phyloP scores from a whole-genome alignment of 2,329 filamentous ascomycete species.

The Pseudogymnoascus pannorum region DNA sequence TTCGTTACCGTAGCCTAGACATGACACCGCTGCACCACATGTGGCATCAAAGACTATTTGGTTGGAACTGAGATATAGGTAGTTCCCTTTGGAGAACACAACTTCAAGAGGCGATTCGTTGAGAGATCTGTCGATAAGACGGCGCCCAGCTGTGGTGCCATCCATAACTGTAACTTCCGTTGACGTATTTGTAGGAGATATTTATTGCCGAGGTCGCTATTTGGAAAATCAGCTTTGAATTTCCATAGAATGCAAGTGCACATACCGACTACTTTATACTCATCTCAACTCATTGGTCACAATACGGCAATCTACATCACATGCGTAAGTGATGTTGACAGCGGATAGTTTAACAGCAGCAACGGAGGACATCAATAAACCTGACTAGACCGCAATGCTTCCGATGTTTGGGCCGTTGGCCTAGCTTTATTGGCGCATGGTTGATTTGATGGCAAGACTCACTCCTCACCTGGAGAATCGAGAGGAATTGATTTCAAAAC shows the following conservation, averaged over 20 bases:
- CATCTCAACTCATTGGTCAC: not conserved
- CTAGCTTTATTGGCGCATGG: too few relatives aligned
- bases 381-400: not conserved
- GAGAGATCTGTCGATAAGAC: slow-evolving; percentile 24
- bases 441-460: too few relatives aligned
- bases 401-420: too few relatives aligned
- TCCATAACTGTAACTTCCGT: not conserved
- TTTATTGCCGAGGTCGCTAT: not conserved
- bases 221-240: not conserved
- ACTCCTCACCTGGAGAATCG: too few relatives aligned
- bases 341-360: not conserved
- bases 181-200: not conserved
- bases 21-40: slow-evolving; percentile 65
- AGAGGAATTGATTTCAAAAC: too few relatives aligned
- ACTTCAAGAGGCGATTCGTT: slow-evolving; percentile 25
- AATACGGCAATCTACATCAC: not conserved
- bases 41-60: slow-evolving; percentile 63
- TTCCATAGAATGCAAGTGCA: not conserved
- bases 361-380: not conserved
- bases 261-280: not conserved
- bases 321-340: too few relatives aligned
- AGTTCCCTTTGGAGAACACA: slow-evolving; percentile 21
- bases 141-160: not conserved
- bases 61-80: slow-evolving; percentile 33
- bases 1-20: slow-evolving; percentile 59